A percentile compares a stretch with the other conserved stretches of the same genome.
Conservation (phyloP, 805 yeast species). For the Naumovozyma baii region DNA sequence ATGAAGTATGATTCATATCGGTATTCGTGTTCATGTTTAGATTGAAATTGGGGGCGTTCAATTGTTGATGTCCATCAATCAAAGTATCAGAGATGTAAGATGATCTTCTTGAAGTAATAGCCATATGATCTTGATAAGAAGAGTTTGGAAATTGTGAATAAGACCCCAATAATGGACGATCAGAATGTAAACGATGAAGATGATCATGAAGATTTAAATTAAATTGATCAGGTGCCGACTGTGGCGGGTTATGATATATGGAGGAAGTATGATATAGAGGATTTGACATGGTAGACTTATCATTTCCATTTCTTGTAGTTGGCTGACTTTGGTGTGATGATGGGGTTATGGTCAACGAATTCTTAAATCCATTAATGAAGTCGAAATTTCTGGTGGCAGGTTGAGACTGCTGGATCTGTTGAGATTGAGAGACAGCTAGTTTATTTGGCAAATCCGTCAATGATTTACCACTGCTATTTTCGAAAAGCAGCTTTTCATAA, state of each 20-base stretch:
- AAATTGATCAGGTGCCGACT: too few species aligned
- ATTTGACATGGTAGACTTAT: not conserved
- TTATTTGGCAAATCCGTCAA: conserved; percentile 22
- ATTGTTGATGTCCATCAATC: conserved; percentile 23
- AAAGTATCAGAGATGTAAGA: conserved; percentile 60
- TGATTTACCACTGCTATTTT: conserved; percentile 26
- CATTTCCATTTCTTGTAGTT: conserved; percentile 2
- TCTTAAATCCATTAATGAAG: conserved; percentile 20
- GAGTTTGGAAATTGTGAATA: too few species aligned
- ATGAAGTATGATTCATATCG: too few species aligned
- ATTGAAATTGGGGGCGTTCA: too few species aligned
- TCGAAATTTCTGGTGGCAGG: conserved; percentile 6
- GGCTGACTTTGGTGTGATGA: conserved; percentile 12
- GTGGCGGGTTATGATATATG: too few species aligned
- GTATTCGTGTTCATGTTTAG: too few species aligned
- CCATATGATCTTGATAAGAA: conserved; percentile 1
- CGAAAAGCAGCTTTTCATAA: conserved; percentile 25
- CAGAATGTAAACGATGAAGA: too few species aligned
- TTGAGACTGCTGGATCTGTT: not conserved
- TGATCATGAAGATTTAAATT: too few species aligned
- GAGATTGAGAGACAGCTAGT: conserved; percentile 3
- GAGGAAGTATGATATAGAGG: not conserved
- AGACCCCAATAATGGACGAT: too few species aligned
- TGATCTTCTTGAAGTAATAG: conserved; percentile 51
- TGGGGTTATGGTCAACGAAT: conserved; percentile 8